Evolutionary conservation across 2,329 filamentous ascomycete genomes (phyloP), one percentile per base, ranked within the genome.

Genomic region (Colletotrichum gloeosporioides): DNA sequence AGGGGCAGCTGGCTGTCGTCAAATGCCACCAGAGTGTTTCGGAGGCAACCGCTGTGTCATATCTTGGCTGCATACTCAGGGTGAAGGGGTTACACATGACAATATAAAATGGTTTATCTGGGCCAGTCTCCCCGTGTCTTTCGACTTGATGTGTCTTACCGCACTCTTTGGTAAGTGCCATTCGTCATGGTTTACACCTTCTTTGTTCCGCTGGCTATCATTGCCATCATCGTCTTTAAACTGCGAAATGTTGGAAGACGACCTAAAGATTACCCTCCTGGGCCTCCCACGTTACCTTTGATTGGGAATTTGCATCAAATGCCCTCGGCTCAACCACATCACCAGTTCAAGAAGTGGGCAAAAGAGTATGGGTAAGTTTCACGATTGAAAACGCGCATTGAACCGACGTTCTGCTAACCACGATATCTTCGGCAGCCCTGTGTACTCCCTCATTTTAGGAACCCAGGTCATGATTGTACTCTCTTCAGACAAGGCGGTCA

Each of bases 281-380:
- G 89, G 0, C 89, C 89, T 7, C 88, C 88, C 2, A 89, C 88
- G 0, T 39, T 90, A 2, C 89, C 89, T 0, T 71, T 91, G 2
- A 79, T 91, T 8, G 89, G 89, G 7, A 91, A 91, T 62, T 78
- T 91, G 3, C 89, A 90, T 77, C 85, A 85, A 75, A 88, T 90
- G 79, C 88, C 88, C 0, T 82, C 80, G 4, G 66, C 82, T 8
- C 81, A 88, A 31, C 79, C 80, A 0, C 86, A 90, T 71, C 77
- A 88, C 0, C 87, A 90, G 69, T 90, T 90, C 69, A 80, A 88
- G 49, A 87, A 88, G 79, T 91, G 90, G 90, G 88, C 89, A 0
- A 78, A 86, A 8, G 83, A 90, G 78, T 91, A 91, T 59, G 83
- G 69, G 69, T 74, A 70, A 5, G 57, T 61, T n/a, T 44, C 8